phyloP scores from a whole-genome alignment of 2,329 filamentous ascomycete genomes.

The Monilinia fructigena region DNA sequence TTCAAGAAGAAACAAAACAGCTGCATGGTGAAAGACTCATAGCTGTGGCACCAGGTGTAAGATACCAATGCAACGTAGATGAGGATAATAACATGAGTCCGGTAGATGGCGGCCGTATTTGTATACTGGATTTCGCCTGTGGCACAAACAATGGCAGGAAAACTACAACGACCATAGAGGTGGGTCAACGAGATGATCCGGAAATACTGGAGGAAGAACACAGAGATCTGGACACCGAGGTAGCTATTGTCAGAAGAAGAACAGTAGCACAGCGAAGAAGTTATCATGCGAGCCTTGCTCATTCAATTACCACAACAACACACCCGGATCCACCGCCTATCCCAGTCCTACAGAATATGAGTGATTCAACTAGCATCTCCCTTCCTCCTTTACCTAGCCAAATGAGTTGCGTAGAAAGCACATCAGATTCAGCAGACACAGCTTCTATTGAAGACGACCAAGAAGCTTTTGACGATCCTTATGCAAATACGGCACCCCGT shows the following conservation, averaged over 20 bases:
- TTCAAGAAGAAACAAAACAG: constrained; percentile 53
- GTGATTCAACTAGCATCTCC: constrained; percentile 28
- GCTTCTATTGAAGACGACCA: constrained; percentile 38
- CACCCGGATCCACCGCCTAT: constrained; percentile 31
- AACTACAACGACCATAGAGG: constrained; percentile 65
- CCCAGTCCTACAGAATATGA: constrained; percentile 30
- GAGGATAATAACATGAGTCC: constrained; percentile 73
- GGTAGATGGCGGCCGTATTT: constrained; percentile 73
- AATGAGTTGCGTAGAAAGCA: constrained; percentile 28
- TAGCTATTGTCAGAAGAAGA: constrained; percentile 73
- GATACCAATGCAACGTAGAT: constrained; percentile 52
- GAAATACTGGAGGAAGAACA: constrained; percentile 71
- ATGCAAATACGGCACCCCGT: constrained; percentile 69
- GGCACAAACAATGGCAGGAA: constrained; percentile 54
- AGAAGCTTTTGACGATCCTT: constrained; percentile 66
- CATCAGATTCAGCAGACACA: constrained; percentile 30
- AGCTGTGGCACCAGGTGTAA: constrained; percentile 70
- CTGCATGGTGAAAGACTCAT: constrained; percentile 58
- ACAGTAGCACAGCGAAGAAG: constrained; percentile 64
- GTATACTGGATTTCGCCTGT: constrained; percentile 73
- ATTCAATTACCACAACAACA: constrained; percentile 47
- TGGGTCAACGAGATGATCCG: constrained; percentile 63
- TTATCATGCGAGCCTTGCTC: constrained; percentile 49
- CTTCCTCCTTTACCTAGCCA: constrained; percentile 27
- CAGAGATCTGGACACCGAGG: constrained; percentile 72